A percentile compares a stretch with the other conserved stretches of the same genome.
These are phyloP conservation scores for Narthecium ossifragum DNA, from an alignment of 106 monocot genomes.

Conservation along the genomic window DNA sequence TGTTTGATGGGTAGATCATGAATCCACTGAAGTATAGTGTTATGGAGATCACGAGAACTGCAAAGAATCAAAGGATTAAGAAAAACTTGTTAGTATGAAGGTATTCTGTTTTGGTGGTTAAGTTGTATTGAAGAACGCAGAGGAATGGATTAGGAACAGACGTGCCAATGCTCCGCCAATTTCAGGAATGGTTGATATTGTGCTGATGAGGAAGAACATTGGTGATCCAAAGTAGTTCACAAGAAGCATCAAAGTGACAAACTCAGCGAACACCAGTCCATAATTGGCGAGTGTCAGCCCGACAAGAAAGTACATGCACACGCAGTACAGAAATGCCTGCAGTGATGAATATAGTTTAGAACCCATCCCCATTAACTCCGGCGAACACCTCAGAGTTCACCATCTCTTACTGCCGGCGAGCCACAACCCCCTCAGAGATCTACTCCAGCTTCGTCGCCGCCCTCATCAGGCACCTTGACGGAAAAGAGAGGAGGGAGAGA, in stretches of 20 bases:
- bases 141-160: neutral
- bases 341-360: neutral
- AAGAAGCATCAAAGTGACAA: constrained; percentile 4
- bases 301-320: constrained; percentile 3
- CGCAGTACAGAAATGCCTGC: neutral
- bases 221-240: constrained; percentile 6
- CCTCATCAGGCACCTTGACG: no score
- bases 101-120: neutral
- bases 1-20: constrained; percentile 17
- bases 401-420: no score
- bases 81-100: no score
- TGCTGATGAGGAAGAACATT: constrained; percentile 6
- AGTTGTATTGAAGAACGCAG: no score
- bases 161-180: neutral
- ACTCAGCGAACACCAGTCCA: neutral
- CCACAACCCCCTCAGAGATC: no score
- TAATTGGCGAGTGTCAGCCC: neutral
- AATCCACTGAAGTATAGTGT: constrained; percentile 13
- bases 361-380: no score
- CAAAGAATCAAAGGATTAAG: neutral
- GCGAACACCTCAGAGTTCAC: no score
- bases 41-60: constrained; percentile 6
- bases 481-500: no score
- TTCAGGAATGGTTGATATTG: constrained; percentile 6
- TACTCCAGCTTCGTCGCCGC: no score